Conservation (phyloP, 2,329 filamentous ascomycete genomes). For the Apiospora pterosperma region DNA sequence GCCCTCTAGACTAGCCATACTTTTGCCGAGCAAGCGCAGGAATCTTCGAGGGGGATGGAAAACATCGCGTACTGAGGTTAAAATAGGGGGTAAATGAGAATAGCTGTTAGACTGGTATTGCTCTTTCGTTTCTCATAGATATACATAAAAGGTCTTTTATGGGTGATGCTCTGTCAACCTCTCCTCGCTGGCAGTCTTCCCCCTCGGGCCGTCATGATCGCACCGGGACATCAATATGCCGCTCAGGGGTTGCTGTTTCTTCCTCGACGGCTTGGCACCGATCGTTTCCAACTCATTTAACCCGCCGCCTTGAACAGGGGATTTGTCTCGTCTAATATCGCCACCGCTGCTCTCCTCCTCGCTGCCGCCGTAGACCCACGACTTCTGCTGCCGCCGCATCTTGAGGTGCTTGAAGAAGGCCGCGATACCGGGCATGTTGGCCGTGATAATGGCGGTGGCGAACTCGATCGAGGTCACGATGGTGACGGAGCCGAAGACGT, state of each 20-base stretch:
- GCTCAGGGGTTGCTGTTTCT: background rate
- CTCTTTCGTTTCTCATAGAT: background rate
- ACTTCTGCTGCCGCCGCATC: background rate
- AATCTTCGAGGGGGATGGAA: slow-evolving; percentile 29
- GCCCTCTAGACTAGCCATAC: slow-evolving; percentile 27
- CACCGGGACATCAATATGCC: background rate
- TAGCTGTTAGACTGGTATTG: background rate
- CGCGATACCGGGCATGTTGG: slow-evolving; percentile 28
- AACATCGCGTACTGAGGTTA: slow-evolving; percentile 46
- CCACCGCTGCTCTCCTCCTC: background rate
- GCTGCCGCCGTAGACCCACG: background rate
- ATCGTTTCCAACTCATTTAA: background rate
- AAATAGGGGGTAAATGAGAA: no score
- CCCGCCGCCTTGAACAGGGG: no score
- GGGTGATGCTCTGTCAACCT: background rate
- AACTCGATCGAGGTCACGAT: slow-evolving; percentile 29
- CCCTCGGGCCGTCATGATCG: background rate
- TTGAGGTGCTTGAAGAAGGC: slow-evolving; percentile 18
- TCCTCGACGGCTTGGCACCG: background rate
- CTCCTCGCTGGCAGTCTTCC: background rate
- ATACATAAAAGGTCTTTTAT: background rate
- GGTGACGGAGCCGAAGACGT: slow-evolving; percentile 26
- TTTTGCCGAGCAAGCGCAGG: slow-evolving; percentile 16
- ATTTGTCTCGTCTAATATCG: no score
- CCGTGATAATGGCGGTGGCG: slow-evolving; percentile 27